Conservation (phyloP, 306 rosid genomes). For the Aeschynomene evenia region DNA sequence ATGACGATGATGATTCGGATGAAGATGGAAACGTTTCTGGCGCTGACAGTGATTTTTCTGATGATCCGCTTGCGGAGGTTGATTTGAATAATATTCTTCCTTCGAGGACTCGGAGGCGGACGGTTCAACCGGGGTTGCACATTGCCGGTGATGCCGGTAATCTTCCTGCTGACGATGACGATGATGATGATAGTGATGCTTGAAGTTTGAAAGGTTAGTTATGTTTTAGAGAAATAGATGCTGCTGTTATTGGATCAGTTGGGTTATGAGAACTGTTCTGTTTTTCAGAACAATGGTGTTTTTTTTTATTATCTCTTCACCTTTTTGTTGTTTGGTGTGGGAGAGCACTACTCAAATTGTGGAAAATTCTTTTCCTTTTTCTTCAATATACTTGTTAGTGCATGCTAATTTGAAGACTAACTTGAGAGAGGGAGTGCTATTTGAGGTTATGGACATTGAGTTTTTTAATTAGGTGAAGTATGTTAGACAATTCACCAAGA, state of each 20-base stretch:
- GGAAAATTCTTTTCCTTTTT: not conserved
- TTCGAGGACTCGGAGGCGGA: slow-evolving; percentile 80
- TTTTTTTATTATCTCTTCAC: not conserved
- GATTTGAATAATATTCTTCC: slow-evolving; percentile 94
- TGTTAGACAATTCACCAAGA: no score
- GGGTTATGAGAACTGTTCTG: not conserved
- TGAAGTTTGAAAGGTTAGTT: slow-evolving; percentile 55
- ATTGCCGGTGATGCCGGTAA: slow-evolving; percentile 49
- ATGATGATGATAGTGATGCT: slow-evolving; percentile 47
- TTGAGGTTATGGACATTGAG: not conserved
- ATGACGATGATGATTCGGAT: slow-evolving; percentile 43
- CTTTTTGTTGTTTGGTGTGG: slow-evolving; percentile 4
- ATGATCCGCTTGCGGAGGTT: slow-evolving; percentile 83
- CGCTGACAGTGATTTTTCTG: slow-evolving; percentile 73
- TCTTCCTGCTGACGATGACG: slow-evolving; percentile 38
- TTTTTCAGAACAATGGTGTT: not conserved
- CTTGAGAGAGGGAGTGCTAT: not conserved
- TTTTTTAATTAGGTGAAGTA: slow-evolving; percentile 1
- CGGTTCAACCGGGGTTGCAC: slow-evolving; percentile 56
- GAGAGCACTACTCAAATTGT: not conserved
- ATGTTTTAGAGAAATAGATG: not conserved
- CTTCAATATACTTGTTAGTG: not conserved
- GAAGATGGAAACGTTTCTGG: slow-evolving; percentile 56
- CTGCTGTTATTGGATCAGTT: slow-evolving; percentile 8
- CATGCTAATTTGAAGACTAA: slow-evolving; percentile 9